A percentile compares a stretch with the other conserved stretches of the same genome.
Conservation (phyloP, 2,329 filamentous ascomycete species). For the Colletotrichum musicola region DNA sequence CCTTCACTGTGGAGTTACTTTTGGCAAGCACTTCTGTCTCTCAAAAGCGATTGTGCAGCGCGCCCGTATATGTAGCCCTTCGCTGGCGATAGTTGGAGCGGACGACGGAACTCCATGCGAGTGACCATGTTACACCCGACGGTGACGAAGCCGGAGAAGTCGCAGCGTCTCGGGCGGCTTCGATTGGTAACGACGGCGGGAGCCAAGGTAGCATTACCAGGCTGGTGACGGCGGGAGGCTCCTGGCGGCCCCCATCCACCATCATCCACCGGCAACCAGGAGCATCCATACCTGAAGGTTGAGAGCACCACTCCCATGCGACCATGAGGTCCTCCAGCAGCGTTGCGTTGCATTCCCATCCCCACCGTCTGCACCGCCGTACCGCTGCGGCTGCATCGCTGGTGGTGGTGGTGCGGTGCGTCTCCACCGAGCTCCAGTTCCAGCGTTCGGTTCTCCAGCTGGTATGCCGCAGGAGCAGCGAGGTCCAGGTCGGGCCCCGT, state of each 20-base stretch:
- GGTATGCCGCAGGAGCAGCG: too few relatives aligned
- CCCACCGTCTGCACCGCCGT: slow-evolving; percentile 22
- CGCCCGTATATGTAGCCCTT: neutral
- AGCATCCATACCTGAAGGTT: neutral
- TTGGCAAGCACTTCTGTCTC: neutral
- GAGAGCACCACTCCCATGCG: neutral
- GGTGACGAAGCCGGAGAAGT: neutral
- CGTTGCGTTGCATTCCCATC: slow-evolving; percentile 29
- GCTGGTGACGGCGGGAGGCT: slow-evolving; percentile 36
- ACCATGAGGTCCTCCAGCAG: slow-evolving; percentile 24
- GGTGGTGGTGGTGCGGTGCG: neutral
- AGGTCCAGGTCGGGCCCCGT: slow-evolving; percentile 20
- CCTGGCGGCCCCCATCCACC: slow-evolving; percentile 33
- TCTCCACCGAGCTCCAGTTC: slow-evolving; percentile 4
- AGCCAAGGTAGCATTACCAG: slow-evolving; percentile 31
- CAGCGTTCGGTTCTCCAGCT: too few relatives aligned
- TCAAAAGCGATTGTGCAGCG: neutral
- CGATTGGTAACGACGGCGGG: slow-evolving; percentile 30
- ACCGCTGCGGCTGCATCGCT: slow-evolving; percentile 7
- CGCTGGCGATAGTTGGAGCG: neutral
- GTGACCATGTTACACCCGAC: slow-evolving; percentile 10
- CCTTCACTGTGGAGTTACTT: slow-evolving; percentile 28
- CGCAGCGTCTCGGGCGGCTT: neutral
- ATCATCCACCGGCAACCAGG: neutral
- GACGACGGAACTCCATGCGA: neutral